Evolutionary conservation across 2,329 filamentous ascomycete species (phyloP).

Genomic region (Pyricularia grisea): DNA sequence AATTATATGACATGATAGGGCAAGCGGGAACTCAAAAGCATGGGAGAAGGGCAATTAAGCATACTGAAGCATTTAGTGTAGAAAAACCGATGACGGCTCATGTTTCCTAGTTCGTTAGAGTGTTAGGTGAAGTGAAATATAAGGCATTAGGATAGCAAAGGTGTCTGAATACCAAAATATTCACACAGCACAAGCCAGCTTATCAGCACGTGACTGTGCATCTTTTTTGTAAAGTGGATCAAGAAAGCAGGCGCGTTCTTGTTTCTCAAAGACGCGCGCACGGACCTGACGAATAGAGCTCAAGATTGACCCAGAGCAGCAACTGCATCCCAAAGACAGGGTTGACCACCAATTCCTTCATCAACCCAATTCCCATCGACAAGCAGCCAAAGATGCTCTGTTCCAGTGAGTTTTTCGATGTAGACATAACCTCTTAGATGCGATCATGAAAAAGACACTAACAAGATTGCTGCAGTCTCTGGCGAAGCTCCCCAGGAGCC

Average conservation of each 20-base stretch:
- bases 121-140: not conserved
- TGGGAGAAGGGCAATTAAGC: not conserved
- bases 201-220: not conserved
- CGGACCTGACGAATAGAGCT: not conserved
- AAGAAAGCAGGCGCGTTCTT: not conserved
- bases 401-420: not conserved
- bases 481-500: constrained; percentile 93
- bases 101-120: not conserved
- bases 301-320: not conserved
- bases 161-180: not conserved
- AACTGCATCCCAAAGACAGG: not conserved
- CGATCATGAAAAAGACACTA: not conserved
- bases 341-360: not conserved
- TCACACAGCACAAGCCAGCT: not conserved
- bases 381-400: not conserved
- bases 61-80: not conserved
- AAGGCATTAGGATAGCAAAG: not conserved
- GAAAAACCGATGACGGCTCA: not conserved
- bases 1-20: not conserved
- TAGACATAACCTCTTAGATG: too few species aligned
- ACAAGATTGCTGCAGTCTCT: constrained; percentile 46
- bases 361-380: not conserved
- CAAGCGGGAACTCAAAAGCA: not conserved
- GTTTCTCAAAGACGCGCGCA: not conserved
- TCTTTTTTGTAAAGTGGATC: not conserved